Conservation (phyloP, 2,329 filamentous ascomycete genomes). For the Eutypella sp. region DNA sequence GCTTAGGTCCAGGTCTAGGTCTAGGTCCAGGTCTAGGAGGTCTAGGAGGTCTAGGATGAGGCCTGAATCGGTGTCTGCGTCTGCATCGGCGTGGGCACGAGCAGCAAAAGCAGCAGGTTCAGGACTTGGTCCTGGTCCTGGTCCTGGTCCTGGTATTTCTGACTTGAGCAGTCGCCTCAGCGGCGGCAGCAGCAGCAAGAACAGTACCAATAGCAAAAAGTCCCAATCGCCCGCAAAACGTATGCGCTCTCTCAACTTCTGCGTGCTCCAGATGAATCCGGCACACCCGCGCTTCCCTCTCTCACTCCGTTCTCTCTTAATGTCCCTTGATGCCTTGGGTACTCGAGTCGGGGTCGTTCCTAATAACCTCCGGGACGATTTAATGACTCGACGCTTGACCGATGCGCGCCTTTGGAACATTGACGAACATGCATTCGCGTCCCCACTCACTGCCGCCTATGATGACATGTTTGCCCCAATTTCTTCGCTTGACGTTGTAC, state of each 20-base stretch:
- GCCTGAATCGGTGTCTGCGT: too few relatives aligned
- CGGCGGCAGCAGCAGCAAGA: neutral
- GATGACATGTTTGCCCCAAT: neutral
- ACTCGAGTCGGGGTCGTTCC: neutral
- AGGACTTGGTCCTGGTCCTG: too few relatives aligned
- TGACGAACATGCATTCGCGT: neutral
- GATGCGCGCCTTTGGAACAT: neutral
- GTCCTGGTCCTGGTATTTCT: too few relatives aligned
- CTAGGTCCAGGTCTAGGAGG: neutral
- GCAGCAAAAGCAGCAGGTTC: too few relatives aligned
- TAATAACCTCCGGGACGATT: neutral
- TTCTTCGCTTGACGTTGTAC: neutral
- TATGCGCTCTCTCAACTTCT: neutral
- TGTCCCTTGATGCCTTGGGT: neutral
- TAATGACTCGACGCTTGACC: neutral
- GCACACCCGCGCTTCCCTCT: neutral
- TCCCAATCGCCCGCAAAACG: neutral
- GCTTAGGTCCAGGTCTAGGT: neutral
- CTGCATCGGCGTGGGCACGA: too few relatives aligned
- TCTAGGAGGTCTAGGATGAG: too few relatives aligned
- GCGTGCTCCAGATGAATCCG: neutral
- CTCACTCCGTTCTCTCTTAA: neutral
- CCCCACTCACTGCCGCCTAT: neutral
- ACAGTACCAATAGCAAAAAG: neutral
- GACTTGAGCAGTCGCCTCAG: neutral